Percentiles rank a stretch among this genome's conserved stretches.
phyloP scores from a whole-genome alignment of 1,284 basidiomycete species.

The Singerocomus rubriflavus region DNA sequence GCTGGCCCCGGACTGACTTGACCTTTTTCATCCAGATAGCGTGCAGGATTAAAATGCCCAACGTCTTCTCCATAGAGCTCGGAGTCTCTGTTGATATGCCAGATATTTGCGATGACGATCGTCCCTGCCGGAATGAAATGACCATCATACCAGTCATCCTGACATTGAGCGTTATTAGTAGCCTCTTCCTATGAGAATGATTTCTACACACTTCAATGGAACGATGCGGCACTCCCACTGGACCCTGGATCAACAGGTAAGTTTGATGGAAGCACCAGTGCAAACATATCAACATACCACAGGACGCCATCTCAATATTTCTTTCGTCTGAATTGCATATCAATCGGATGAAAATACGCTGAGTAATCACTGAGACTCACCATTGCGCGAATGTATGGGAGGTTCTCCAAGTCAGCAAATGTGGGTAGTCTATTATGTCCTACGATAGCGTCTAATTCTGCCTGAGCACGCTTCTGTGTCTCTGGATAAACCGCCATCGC shows the following conservation, averaged over 20 bases:
- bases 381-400: slow-evolving; percentile 10
- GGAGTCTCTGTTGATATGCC: slow-evolving; percentile 14
- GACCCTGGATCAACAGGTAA: background rate
- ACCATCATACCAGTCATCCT: slow-evolving; percentile 17
- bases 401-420: background rate
- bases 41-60: slow-evolving; percentile 5
- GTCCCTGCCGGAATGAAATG: slow-evolving; percentile 21
- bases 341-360: background rate
- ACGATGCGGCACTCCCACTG: background rate
- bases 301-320: slow-evolving; percentile 9
- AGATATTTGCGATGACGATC: slow-evolving; percentile 14
- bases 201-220: background rate
- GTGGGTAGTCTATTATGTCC: slow-evolving; percentile 19
- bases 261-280: background rate
- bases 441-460: slow-evolving; percentile 37
- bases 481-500: slow-evolving; percentile 39
- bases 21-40: slow-evolving; percentile 1
- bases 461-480: slow-evolving; percentile 37
- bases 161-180: background rate
- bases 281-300: background rate
- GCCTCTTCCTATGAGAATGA: too few relatives aligned
- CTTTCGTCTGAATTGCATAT: slow-evolving; percentile 1
- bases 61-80: slow-evolving; percentile 12
- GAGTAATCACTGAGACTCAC: background rate
- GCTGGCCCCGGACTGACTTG: background rate